Conservation (phyloP, 2,329 filamentous ascomycete genomes). For the Trichoderma sp. region DNA sequence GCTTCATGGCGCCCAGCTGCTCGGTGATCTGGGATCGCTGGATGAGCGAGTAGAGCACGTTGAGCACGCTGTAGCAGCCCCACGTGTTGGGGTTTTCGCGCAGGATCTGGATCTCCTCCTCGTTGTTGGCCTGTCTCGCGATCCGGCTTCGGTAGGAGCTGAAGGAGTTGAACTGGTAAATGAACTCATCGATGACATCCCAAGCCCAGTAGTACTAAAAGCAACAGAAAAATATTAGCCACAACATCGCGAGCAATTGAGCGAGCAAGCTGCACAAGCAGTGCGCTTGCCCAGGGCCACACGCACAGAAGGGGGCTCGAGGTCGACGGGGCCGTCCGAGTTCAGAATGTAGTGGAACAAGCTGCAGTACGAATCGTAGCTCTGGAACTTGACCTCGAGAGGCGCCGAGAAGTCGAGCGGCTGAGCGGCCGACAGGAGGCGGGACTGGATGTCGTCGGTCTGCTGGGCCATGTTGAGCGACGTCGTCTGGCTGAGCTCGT, state of each 20-base stretch:
- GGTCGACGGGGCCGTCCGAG: conserved; percentile 96
- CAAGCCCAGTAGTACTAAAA: conserved; percentile 96
- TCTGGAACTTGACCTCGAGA: conserved; percentile 95
- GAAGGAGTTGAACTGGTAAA: conserved; percentile 99
- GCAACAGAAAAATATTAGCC: neutral
- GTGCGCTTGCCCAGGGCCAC: conserved; percentile 13
- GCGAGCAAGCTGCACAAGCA: neutral
- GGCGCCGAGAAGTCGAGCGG: conserved; percentile 95
- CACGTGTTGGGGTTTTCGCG: conserved; percentile 98
- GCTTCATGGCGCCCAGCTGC: conserved; percentile 92
- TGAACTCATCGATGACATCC: conserved; percentile 99
- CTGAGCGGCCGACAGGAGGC: conserved; percentile 87
- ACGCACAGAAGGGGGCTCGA: conserved; percentile 93
- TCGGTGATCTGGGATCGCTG: conserved; percentile 98
- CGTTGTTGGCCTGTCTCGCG: conserved; percentile 78
- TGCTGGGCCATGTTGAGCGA: conserved; percentile 71
- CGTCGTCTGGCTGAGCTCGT: conserved; percentile 74
- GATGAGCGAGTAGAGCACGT: conserved; percentile 98
- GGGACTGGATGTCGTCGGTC: conserved; percentile 88
- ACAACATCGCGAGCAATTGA: neutral
- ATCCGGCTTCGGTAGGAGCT: conserved; percentile 94
- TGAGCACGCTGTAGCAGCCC: conserved; percentile 99
- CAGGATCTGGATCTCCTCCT: conserved; percentile 88
- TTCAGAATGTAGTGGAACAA: conserved; percentile 99
- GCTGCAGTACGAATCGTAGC: conserved; percentile 99